Evolutionary conservation across 108 stramenopile species (phyloP), one percentile per base, ranked within the genome.

Genomic region (Skeletonema marinoi): DNA sequence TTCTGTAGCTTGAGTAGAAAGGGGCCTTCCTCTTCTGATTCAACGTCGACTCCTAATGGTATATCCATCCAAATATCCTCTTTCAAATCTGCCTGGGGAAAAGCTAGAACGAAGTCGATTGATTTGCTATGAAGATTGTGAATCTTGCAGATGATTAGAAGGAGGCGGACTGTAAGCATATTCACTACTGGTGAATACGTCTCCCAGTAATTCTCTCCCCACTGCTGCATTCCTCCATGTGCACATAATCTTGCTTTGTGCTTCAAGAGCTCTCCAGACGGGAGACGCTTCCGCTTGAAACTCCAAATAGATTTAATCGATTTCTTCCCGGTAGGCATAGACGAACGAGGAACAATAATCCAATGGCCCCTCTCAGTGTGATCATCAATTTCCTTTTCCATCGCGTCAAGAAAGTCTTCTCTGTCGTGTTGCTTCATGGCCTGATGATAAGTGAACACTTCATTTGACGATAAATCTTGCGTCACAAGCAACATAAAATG

Each of bases 291-390:
- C n/a, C n/a, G n/a, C n/a, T n/a, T n/a, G n/a, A n/a, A n/a, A n/a
- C n/a, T n/a, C n/a, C n/a, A n/a, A n/a, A n/a, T n/a, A n/a, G n/a
- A n/a, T 41, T 73, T 75, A 31, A 87, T 50, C 7, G 78, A 19
- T 35, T 58, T 77, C 13, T 38, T 25, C 32, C 75, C 78, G 46
- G 68, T 32, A 3, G 87, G 87, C 14, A 88, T 72, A 10, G 67
- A 4, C 6, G 25, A 44, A 11, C 63, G 11, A 3, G 33, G 73
- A 25, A 82, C 50, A 2, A 87, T 11, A 32, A 16, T 2, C 64
- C 70, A 83, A 19, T 67, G 41, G 2, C 41, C 38, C 4, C 48
- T 42, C 1, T 59, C 32, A 0, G 36, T 60, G 19, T 71, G 65
- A 41, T 46, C 46, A 9, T 44, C 8, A 1, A 75, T 64, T 30